A percentile compares a stretch with the other conserved stretches of the same genome.
Evolutionary conservation across 2,329 filamentous ascomycete species (phyloP).

Genomic region (Aspergillus costaricaensis): DNA sequence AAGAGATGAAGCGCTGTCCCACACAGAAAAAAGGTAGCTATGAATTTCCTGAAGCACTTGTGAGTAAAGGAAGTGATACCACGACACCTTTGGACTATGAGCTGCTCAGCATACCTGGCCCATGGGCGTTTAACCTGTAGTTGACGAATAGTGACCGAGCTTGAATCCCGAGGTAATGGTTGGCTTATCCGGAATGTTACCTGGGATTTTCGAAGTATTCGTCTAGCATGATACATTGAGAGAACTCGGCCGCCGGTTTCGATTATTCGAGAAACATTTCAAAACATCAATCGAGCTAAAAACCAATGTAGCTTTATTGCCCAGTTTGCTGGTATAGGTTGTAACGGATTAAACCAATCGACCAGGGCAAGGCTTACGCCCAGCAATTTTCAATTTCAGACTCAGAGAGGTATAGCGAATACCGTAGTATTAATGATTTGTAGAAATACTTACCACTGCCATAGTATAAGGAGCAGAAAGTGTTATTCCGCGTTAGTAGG

Average conservation of each 20-base stretch:
- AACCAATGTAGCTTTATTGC: background rate
- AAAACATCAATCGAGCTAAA: background rate
- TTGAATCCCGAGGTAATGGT: conserved; percentile 21
- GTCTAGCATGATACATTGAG: conserved; percentile 39
- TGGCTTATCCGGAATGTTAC: conserved; percentile 25
- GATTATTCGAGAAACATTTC: background rate
- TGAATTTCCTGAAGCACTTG: conserved; percentile 26
- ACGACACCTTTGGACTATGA: background rate
- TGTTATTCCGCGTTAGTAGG: background rate
- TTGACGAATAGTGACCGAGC: conserved; percentile 29
- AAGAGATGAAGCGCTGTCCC: conserved; percentile 38
- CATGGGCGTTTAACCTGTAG: conserved; percentile 39
- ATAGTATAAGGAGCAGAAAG: background rate
- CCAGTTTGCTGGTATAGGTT: background rate
- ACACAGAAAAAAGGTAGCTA: conserved; percentile 33
- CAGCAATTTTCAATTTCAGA: background rate
- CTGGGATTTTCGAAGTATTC: conserved; percentile 29
- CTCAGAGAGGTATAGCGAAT: background rate
- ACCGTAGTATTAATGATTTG: background rate
- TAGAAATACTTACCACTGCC: background rate
- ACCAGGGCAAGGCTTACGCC: background rate
- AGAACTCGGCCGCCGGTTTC: conserved; percentile 16
- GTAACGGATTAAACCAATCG: background rate
- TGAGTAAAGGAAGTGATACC: conserved; percentile 4
- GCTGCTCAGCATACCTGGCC: conserved; percentile 30